phyloP scores from a whole-genome alignment of 805 yeast species.

The Lachancea mirantina region DNA sequence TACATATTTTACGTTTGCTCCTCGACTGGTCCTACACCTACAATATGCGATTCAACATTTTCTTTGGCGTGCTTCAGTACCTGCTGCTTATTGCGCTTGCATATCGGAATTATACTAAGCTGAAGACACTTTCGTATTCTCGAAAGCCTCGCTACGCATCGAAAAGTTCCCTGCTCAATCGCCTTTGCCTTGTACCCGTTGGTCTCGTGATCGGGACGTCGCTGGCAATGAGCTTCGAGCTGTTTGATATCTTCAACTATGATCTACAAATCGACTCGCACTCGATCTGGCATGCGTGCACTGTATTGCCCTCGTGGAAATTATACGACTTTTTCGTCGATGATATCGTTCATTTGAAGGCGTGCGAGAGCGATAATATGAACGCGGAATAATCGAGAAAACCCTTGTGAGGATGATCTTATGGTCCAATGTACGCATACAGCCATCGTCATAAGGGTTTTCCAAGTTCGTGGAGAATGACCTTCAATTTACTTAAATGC shows the following conservation, averaged over 20 bases:
- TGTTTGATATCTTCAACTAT: conserved; percentile 81
- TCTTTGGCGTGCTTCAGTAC: conserved; percentile 73
- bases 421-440: too few relatives aligned
- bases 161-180: conserved; percentile 10
- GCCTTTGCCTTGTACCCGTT: conserved; percentile 41
- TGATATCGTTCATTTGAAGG: conserved; percentile 30
- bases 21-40: conserved; percentile 85
- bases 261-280: conserved; percentile 78
- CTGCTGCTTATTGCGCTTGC: conserved; percentile 30
- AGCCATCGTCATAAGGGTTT: too few relatives aligned
- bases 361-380: background rate
- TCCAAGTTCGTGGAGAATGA: too few relatives aligned
- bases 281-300: conserved; percentile 86
- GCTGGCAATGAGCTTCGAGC: conserved; percentile 79
- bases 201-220: conserved; percentile 45
- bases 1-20: conserved; percentile 60
- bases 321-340: conserved; percentile 58
- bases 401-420: too few relatives aligned
- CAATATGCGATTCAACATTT: conserved; percentile 85
- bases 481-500: too few relatives aligned
- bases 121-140: conserved; percentile 8
- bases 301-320: conserved; percentile 70
- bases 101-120: conserved; percentile 27
- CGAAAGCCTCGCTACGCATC: conserved; percentile 4
- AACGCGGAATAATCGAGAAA: too few relatives aligned